Evolutionary conservation across 1,284 basidiomycete genomes (phyloP), one percentile per base, ranked within the genome.

Genomic region (Laetiporus sulphureus): DNA sequence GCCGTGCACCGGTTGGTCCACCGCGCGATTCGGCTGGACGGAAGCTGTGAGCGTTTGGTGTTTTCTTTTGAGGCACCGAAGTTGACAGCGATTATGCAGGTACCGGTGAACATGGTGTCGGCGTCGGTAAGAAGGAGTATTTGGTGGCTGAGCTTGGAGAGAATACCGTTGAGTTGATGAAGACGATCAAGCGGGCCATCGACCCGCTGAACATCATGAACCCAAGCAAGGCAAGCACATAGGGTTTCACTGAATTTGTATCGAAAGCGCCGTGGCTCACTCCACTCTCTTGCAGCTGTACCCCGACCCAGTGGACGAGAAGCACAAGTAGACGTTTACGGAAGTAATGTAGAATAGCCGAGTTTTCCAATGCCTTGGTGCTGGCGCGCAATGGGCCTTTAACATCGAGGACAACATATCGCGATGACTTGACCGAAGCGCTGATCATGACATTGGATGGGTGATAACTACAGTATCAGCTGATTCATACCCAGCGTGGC

Each of bases 181-280:
- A 77, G 62, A 75, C 71, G 5, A 72, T 92, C 49, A 94, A 92
- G 62, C 64, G 63, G 30, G 72, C 79, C 2, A 68, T 92, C 19
- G 89, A 91, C 61, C 88, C 89, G 3, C 53, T 77, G 35, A 76
- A 83, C 51, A 69, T 93, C 46, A 71, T 91, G 63, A 92, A 92
- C 58, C 89, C 89, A 1, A 84, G 83, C 27, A 91, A 91, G 71
- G 82, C 76, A 44, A 47, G 58, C 25, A 27, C 8, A 8, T 27
- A 7, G 13, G 7, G 7, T 27, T 13, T 27, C 25, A 23, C n/a
- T n/a, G n/a, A n/a, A n/a, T n/a, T n/a, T n/a, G n/a, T n/a, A n/a
- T n/a, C n/a, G n/a, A n/a, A n/a, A n/a, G n/a, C n/a, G n/a, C n/a
- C n/a, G n/a, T n/a, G n/a, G n/a, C 4, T n/a, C 18, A 8, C 3